A percentile compares a stretch with the other conserved stretches of the same genome.
phyloP scores from a whole-genome alignment of 1,284 basidiomycete genomes.

The Malassezia caprae region DNA sequence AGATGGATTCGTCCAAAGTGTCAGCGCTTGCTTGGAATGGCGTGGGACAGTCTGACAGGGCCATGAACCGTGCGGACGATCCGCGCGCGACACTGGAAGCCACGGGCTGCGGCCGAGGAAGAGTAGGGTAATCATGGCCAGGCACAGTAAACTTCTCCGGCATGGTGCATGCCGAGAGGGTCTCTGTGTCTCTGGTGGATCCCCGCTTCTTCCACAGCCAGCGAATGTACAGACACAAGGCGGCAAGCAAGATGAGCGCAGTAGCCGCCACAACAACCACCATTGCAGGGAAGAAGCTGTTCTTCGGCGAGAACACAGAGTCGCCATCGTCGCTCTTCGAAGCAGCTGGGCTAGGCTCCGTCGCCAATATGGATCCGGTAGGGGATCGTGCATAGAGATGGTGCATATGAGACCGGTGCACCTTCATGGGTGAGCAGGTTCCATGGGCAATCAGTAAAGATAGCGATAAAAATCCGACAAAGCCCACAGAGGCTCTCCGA shows the following conservation, averaged over 20 bases:
- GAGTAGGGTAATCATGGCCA: not conserved
- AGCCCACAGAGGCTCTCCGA: not conserved
- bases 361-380: not conserved
- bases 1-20: not conserved
- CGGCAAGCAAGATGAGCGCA: not conserved
- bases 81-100: not conserved
- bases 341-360: not conserved
- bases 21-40: not conserved
- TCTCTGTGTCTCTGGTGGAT: not conserved
- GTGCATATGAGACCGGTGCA: not conserved
- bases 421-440: not conserved
- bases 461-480: not conserved
- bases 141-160: not conserved
- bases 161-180: not conserved
- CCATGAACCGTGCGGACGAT: not conserved
- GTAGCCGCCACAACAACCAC: not conserved
- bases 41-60: not conserved
- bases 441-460: not conserved
- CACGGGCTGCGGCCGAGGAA: not conserved
- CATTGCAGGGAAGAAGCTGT: slow-evolving; percentile 9
- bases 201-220: not conserved
- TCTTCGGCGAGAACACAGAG: slow-evolving; percentile 6
- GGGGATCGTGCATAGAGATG: not conserved
- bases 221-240: not conserved
- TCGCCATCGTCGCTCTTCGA: not conserved